These are phyloP conservation scores for Dalbergia cochinchinensis DNA, from an alignment of 306 rosid genomes.

Conservation along the genomic window DNA sequence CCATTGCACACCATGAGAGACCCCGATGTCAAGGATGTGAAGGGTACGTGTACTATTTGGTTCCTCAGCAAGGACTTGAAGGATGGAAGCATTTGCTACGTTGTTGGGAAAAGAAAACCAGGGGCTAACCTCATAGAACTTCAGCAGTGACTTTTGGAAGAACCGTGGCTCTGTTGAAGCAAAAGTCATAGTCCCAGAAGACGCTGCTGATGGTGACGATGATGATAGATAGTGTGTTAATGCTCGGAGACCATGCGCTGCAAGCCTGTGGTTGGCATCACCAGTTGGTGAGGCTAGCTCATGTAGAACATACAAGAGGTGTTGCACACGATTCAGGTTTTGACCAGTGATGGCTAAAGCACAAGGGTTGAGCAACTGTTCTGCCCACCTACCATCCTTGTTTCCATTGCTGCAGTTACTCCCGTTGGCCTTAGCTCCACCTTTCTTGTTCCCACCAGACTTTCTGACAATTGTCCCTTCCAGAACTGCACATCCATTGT, in stretches of 20 bases:
- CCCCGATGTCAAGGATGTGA: constrained; percentile 91
- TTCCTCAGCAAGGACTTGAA: constrained; percentile 74
- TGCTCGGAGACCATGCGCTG: constrained; percentile 74
- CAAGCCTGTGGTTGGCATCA: constrained; percentile 89
- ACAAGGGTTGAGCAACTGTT: constrained; percentile 89
- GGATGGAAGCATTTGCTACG: constrained; percentile 84
- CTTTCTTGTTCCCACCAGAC: constrained; percentile 65
- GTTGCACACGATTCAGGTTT: constrained; percentile 75
- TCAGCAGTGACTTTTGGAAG: constrained; percentile 75
- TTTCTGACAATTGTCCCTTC: constrained; percentile 56
- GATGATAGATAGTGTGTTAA: constrained; percentile 64
- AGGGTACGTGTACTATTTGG: constrained; percentile 51
- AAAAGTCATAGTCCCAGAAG: constrained; percentile 55
- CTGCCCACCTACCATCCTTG: constrained; percentile 98
- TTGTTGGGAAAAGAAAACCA: constrained; percentile 92
- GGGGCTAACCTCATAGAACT: constrained; percentile 89
- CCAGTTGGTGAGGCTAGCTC: constrained; percentile 81
- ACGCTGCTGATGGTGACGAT: constrained; percentile 52
- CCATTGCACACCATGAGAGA: constrained; percentile 95
- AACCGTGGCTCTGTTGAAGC: constrained; percentile 73
- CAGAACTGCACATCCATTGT: constrained; percentile 48
- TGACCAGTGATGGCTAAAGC: constrained; percentile 70
- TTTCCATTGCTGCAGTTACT: constrained; percentile 66
- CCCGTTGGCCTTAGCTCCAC: constrained; percentile 57
- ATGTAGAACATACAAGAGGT: constrained; percentile 84